These are phyloP conservation scores for Colletotrichum melonis DNA, from an alignment of 2,329 filamentous ascomycete species.

Conservation along the genomic window DNA sequence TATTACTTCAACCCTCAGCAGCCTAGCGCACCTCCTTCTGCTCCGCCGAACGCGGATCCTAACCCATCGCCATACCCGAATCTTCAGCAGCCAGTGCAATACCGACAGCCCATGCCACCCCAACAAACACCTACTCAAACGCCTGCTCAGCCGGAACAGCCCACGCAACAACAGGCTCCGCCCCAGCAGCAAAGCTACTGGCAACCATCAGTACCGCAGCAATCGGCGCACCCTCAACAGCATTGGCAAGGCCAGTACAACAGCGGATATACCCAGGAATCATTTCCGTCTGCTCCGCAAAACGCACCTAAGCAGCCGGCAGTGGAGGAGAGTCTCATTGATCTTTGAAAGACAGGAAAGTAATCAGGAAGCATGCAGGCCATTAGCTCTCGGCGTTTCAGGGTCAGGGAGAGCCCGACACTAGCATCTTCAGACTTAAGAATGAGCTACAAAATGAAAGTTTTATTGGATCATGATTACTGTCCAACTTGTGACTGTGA, in stretches of 20 bases:
- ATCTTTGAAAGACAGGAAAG: conserved; percentile 62
- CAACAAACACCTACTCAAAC: conserved; percentile 42
- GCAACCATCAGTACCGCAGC: conserved; percentile 47
- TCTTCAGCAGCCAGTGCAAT: conserved; percentile 59
- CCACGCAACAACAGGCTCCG: conserved; percentile 40
- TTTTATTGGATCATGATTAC: conserved; percentile 3
- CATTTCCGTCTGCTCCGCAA: conserved; percentile 74
- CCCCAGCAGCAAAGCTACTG: conserved; percentile 46
- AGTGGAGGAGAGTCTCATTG: conserved; percentile 83
- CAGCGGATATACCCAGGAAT: conserved; percentile 65
- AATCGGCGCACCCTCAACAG: conserved; percentile 41
- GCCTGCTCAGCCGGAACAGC: conserved; percentile 50
- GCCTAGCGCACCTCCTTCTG: conserved; percentile 42
- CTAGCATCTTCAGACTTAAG: conserved; percentile 22
- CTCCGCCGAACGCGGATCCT: conserved; percentile 52
- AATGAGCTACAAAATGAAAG: conserved; percentile 25
- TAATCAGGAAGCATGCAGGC: conserved; percentile 18
- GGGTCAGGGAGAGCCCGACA: conserved; percentile 14
- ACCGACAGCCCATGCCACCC: conserved; percentile 53
- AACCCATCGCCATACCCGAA: conserved; percentile 64
- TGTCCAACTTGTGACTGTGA: neutral
- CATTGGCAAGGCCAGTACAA: conserved; percentile 42
- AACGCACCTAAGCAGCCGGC: conserved; percentile 68
- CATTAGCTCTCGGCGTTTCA: conserved; percentile 29
- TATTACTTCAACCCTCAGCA: conserved; percentile 67